These are phyloP conservation scores for Starmerella davenportii DNA, from an alignment of 805 yeast species.

Conservation along the genomic window DNA sequence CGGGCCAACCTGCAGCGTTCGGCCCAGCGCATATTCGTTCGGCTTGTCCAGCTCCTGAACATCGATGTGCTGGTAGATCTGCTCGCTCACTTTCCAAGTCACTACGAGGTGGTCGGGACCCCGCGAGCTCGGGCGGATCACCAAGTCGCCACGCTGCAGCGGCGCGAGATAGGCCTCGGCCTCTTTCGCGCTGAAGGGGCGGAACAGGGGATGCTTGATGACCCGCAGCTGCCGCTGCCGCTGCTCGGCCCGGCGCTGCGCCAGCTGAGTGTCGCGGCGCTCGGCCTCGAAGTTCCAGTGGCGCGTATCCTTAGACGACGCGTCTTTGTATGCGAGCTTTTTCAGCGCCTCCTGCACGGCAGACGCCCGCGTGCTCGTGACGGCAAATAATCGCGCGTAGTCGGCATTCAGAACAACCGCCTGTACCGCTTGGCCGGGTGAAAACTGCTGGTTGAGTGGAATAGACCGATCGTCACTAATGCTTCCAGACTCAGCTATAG, in stretches of 20 bases:
- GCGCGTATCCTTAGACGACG: slow-evolving; percentile 31
- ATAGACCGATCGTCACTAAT: slow-evolving; percentile 23
- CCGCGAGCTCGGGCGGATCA: slow-evolving; percentile 82
- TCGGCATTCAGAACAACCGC: slow-evolving; percentile 58
- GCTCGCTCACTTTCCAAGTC: slow-evolving; percentile 91
- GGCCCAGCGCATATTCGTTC: slow-evolving; percentile 44
- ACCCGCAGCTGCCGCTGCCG: slow-evolving; percentile 56
- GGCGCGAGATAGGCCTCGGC: slow-evolving; percentile 90
- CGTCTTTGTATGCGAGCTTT: slow-evolving; percentile 20
- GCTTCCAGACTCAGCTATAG: slow-evolving; percentile 25
- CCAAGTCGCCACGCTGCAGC: slow-evolving; percentile 74
- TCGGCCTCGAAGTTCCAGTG: slow-evolving; percentile 63
- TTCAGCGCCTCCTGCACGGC: slow-evolving; percentile 39
- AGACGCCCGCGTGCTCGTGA: slow-evolving; percentile 47
- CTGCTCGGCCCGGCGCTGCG: slow-evolving; percentile 45
- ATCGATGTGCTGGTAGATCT: slow-evolving; percentile 78
- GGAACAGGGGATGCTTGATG: slow-evolving; percentile 81
- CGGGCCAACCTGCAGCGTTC: slow-evolving; percentile 44
- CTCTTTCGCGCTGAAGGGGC: slow-evolving; percentile 62
- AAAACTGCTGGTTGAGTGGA: slow-evolving; percentile 17
- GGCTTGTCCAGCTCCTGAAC: slow-evolving; percentile 58
- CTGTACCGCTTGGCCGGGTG: slow-evolving; percentile 62
- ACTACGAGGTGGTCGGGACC: slow-evolving; percentile 79
- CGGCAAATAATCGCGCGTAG: slow-evolving; percentile 58
- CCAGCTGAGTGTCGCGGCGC: slow-evolving; percentile 47